Conservation (phyloP, 208 protist species). For the Trypanosomatidae sp. region DNA sequence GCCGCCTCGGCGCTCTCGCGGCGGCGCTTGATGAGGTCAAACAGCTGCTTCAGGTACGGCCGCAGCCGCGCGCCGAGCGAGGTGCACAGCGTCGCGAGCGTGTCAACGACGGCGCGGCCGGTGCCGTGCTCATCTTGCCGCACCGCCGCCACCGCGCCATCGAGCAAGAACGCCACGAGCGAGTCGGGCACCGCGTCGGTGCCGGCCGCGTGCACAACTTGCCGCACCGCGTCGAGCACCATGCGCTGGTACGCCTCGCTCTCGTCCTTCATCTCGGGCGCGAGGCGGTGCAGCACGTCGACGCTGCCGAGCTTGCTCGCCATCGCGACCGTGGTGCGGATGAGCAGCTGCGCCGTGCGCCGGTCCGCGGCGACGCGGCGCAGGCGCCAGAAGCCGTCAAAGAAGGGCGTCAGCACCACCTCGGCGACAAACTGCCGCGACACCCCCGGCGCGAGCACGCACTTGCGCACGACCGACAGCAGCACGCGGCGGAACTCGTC, state of each 20-base stretch:
- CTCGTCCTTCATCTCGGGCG: slow-evolving; percentile 97
- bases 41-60: slow-evolving; percentile 93
- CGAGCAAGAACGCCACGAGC: slow-evolving; percentile 93
- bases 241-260: slow-evolving; percentile 95
- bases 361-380: slow-evolving; percentile 94
- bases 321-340: slow-evolving; percentile 96
- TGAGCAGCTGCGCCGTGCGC: slow-evolving; percentile 83
- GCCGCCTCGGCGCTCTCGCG: slow-evolving; percentile 91
- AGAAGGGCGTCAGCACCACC: slow-evolving; percentile 87
- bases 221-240: slow-evolving; percentile 90
- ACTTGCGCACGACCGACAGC: slow-evolving; percentile 97
- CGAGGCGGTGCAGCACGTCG: slow-evolving; percentile 90
- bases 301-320: slow-evolving; percentile 92
- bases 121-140: slow-evolving; percentile 92
- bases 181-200: slow-evolving; percentile 84
- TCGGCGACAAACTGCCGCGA: slow-evolving; percentile 86
- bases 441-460: slow-evolving; percentile 96
- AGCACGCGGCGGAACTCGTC: slow-evolving; percentile 99
- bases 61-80: slow-evolving; percentile 87
- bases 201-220: slow-evolving; percentile 57
- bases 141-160: slow-evolving; percentile 95
- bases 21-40: slow-evolving; percentile 94
- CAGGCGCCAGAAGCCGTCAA: slow-evolving; percentile 92
- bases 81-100: slow-evolving; percentile 93
- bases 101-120: slow-evolving; percentile 75